Evolutionary conservation across 345 rosid species (phyloP).

Genomic region (Hypericum perforatum): DNA sequence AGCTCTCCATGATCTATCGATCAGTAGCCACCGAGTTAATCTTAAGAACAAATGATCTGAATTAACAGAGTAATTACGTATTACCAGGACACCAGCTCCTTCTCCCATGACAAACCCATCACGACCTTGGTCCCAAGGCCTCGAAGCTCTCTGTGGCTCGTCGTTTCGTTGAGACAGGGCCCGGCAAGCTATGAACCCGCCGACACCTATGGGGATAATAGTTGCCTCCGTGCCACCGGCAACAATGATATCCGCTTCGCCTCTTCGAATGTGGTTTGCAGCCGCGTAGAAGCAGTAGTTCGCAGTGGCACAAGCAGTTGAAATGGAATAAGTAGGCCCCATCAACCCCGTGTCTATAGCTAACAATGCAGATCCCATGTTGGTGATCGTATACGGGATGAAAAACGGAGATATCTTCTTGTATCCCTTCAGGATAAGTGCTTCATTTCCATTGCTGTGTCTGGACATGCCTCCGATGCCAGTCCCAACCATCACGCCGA

Average conservation of each 20-base stretch:
- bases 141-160: constrained; percentile 42
- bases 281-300: constrained; percentile 51
- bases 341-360: constrained; percentile 54
- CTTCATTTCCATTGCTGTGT: constrained; percentile 40
- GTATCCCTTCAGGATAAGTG: constrained; percentile 40
- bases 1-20: constrained; percentile 64
- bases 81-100: constrained; percentile 56
- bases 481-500: constrained; percentile 56
- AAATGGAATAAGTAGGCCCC: constrained; percentile 66
- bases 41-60: too few species aligned
- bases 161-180: constrained; percentile 54
- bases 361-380: constrained; percentile 55
- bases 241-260: constrained; percentile 55
- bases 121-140: constrained; percentile 60
- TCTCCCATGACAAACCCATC: constrained; percentile 68
- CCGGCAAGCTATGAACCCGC: constrained; percentile 56
- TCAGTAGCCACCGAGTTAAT: background rate
- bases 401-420: constrained; percentile 59
- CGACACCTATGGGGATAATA: constrained; percentile 33
- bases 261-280: constrained; percentile 56
- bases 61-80: background rate
- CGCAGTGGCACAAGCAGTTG: constrained; percentile 58
- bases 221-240: constrained; percentile 69
- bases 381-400: constrained; percentile 52
- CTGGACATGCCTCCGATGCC: constrained; percentile 60